These are phyloP conservation scores for Stygiomarasmius scandens DNA, from an alignment of 1,284 basidiomycete species.

Conservation along the genomic window DNA sequence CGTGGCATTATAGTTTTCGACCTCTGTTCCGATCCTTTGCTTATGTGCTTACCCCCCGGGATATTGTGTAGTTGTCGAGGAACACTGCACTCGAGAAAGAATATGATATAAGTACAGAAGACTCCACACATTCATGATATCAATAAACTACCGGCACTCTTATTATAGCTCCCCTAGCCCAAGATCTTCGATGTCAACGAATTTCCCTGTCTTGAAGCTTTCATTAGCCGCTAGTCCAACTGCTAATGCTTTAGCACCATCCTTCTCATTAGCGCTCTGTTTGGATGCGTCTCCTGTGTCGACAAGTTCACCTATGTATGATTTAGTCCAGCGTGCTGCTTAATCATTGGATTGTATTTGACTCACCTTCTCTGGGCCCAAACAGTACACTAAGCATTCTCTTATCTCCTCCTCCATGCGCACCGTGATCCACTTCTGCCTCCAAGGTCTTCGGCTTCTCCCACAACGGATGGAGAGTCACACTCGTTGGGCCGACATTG, in stretches of 20 bases:
- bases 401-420: slow-evolving; percentile 56
- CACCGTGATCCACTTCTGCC: slow-evolving; percentile 43
- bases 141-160: no score
- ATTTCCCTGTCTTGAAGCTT: slow-evolving; percentile 51
- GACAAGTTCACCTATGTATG: slow-evolving; percentile 35
- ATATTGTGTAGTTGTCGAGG: no score
- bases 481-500: slow-evolving; percentile 46
- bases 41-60: no score
- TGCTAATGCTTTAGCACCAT: slow-evolving; percentile 54
- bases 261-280: slow-evolving; percentile 50
- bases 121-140: no score
- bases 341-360: slow-evolving; percentile 27
- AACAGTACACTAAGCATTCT: slow-evolving; percentile 55
- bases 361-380: slow-evolving; percentile 44
- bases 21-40: no score
- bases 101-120: no score
- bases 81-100: no score
- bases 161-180: slow-evolving; percentile 7
- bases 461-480: slow-evolving; percentile 52
- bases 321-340: not conserved
- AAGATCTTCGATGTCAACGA: slow-evolving; percentile 40
- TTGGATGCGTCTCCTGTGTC: slow-evolving; percentile 48
- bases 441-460: slow-evolving; percentile 44
- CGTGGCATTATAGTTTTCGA: no score
- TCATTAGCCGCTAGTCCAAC: slow-evolving; percentile 56